Base-by-base conservation (phyloP, 192 early-diverging fungal genomes). In the Coemansia sp. region DNA sequence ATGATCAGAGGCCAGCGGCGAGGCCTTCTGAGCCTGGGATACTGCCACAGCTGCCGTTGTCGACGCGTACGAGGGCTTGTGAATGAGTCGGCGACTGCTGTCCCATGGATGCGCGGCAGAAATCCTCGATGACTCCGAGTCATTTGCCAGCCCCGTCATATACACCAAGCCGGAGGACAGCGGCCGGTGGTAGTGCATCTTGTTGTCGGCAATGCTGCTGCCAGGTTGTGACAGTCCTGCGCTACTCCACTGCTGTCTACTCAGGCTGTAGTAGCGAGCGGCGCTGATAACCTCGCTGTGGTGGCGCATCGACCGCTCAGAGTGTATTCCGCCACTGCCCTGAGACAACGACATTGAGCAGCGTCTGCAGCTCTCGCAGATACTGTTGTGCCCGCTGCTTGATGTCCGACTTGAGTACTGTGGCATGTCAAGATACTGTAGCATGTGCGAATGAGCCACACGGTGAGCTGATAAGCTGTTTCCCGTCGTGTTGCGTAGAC, bases 11-110 rank as follows among this genome's bases (percentile, higher is more conserved):
- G 28, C 53, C 28, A 56, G 31, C 6, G 53, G 53, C 21, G 56
- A 59, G 1, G 55, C 33, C 26, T 7, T 43, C 7, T 36, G 28
- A 9, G 43, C 24, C 11, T 23, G 48, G 11, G 56, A 13, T 11
- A 56, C 34, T n/a, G 43, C 42, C 2, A n/a, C 4, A 4, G 43
- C 23, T 4, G 65, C 58, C 5, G 53, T 45, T 0, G 66, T 59
- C 9, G 66, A 60, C 5, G 35, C 37, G 31, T 14, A 50, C 21
- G 66, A 67, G 4, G 18, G 45, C 36, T 67, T 53, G 57, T 50
- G 70, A 51, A 66, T 35, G 9, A 46, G 59, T 13, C 59, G 48
- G 28, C 59, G 55, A 33, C 59, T 72, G 64, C 63, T 66, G 35
- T 60, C 64, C 60, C 60, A 69, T 5, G 64, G 64, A 14, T 42